phyloP scores from a whole-genome alignment of 176 grass and related monocot species.

The Oryza longistaminata region DNA sequence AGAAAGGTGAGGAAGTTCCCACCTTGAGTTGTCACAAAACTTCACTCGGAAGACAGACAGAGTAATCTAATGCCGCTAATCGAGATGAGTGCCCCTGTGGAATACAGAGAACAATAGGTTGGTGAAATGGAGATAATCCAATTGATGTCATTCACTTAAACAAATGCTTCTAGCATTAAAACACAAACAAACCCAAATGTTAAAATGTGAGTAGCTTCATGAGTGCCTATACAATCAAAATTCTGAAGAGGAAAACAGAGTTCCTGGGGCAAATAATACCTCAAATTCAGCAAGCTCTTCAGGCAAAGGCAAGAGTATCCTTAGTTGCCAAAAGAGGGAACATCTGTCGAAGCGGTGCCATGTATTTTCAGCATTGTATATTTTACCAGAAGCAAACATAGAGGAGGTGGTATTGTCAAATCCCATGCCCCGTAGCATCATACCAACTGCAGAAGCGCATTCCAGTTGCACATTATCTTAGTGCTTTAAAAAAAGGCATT shows the following conservation, averaged over 20 bases:
- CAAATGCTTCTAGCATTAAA: conserved; percentile 1
- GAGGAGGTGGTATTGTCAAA: conserved; percentile 77
- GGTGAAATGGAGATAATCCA: not conserved
- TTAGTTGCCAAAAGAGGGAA: conserved; percentile 85
- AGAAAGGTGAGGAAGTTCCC: conserved; percentile 95
- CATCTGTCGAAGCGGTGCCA: conserved; percentile 80
- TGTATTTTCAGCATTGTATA: conserved; percentile 83
- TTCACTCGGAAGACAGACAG: conserved; percentile 65
- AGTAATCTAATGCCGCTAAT: conserved; percentile 86
- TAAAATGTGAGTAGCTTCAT: not conserved
- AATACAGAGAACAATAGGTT: conserved; percentile 13
- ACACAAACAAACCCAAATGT: not conserved
- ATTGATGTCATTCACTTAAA: not conserved
- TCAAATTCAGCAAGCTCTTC: conserved; percentile 83
- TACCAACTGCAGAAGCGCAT: conserved; percentile 66
- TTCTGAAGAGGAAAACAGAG: not conserved
- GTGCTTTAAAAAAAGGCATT: not conserved
- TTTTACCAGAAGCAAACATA: conserved; percentile 96
- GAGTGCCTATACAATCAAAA: conserved; percentile 9
- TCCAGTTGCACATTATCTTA: conserved; percentile 15
- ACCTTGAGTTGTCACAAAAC: conserved; percentile 97
- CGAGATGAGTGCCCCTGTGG: conserved; percentile 77
- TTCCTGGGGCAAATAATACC: conserved; percentile 43
- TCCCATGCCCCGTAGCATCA: conserved; percentile 98
- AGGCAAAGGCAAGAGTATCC: conserved; percentile 73